Evolutionary conservation across 768 basidiomycete genomes (phyloP).

Genomic region (Rhizopogon vulgaris): DNA sequence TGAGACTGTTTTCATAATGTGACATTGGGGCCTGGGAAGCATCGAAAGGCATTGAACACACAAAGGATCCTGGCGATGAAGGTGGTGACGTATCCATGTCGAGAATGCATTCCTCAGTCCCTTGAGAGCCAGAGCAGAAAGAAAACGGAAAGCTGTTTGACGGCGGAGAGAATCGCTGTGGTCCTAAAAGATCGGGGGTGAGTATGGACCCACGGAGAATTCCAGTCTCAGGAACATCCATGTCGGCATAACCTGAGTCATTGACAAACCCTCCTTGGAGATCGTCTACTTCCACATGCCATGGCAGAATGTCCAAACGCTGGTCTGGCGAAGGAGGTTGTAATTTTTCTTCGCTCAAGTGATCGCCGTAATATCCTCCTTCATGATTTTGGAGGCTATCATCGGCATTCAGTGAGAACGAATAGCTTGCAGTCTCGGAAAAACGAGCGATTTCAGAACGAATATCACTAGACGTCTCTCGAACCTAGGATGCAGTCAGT

Average conservation of each 20-base stretch:
- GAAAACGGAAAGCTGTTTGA: slow-evolving; percentile 17
- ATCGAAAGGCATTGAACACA: background rate
- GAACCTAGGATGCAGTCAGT: background rate
- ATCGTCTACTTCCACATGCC: background rate
- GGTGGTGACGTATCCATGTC: slow-evolving; percentile 19
- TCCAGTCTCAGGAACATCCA: background rate
- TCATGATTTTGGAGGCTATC: background rate
- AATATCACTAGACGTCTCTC: background rate
- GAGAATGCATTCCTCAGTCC: slow-evolving; percentile 12
- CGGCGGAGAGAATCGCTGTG: slow-evolving; percentile 3
- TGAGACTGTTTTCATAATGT: background rate
- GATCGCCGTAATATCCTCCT: background rate
- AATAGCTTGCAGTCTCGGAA: background rate
- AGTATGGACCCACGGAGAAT: background rate
- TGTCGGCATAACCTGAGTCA: slow-evolving; percentile 2
- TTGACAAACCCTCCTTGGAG: background rate
- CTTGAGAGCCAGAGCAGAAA: slow-evolving; percentile 6
- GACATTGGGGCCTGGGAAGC: background rate
- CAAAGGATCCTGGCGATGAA: background rate
- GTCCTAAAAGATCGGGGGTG: background rate
- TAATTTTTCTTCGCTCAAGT: background rate
- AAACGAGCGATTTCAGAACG: background rate
- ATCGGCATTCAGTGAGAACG: background rate
- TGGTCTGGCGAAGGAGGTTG: background rate
- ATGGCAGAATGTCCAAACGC: too few species aligned